Base-by-base conservation (phyloP, 495 filamentous ascomycete species). In the Xanthoparmelia taractica region DNA sequence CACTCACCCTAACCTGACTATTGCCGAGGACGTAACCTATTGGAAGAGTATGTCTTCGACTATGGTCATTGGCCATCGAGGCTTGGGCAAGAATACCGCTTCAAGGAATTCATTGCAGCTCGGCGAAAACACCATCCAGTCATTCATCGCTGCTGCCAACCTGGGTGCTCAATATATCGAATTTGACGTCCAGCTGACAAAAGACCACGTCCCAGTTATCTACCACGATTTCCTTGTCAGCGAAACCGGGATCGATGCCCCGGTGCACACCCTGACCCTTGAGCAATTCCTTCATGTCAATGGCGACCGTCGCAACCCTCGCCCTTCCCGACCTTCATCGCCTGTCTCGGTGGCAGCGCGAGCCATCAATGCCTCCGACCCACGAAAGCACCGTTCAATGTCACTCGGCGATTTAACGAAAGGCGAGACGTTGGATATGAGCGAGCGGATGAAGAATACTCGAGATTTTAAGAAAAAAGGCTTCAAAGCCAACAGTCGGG, bases 221-320 rank as follows among this genome's bases (percentile, higher is more conserved):
- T 99, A 99, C 73, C 95, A 99, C 73, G 95, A 99, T 74, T 99
- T 99, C 69, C 80, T 99, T 20, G 94, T 99, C 73, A 96, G 91
- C 71, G 95, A 99, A 75, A 99, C 95, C 0, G 95, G 95, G 1
- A 96, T 96, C 63, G 95, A 99, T 73, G 95, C 93, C 0, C 95
- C 95, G 0, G 92, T 99, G 1, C 95, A 99, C 69, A 92, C 90
- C 6, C 79, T 99, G 59, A 97, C 93, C 0, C 77, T 97, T 4
- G 93, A 98, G 65, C 95, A 95, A 74, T 96, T 97, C 74, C 81
- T 97, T 33, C 89, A 95, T 67, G 80, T 96, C 65, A 92, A 89
- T 68, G 80, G 85, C n/a, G 73, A 72, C 47, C 77, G 76, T 40
- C 77, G 76, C 38, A 74, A 77, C 2, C 74, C 75, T 43, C 74